Conservation (phyloP, 805 yeast species). For the Yarrowia osloensis region DNA sequence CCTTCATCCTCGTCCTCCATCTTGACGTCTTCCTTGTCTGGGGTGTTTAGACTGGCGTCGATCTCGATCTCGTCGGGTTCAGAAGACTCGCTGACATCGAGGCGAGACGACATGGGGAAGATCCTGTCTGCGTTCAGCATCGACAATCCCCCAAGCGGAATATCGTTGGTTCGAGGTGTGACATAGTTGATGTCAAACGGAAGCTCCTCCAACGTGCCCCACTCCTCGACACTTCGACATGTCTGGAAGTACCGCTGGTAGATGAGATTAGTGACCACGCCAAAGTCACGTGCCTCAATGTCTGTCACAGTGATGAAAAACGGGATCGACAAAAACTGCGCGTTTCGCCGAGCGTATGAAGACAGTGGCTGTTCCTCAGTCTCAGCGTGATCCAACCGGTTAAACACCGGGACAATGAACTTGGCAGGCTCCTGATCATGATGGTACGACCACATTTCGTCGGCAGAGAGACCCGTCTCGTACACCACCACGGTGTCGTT, state of each 20-base stretch:
- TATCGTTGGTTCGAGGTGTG: slow-evolving; percentile 10
- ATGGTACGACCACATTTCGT: slow-evolving; percentile 26
- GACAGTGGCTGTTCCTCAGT: background rate
- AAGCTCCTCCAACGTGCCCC: background rate
- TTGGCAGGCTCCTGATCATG: slow-evolving; percentile 10
- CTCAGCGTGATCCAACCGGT: slow-evolving; percentile 18
- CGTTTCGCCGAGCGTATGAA: background rate
- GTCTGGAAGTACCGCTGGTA: background rate
- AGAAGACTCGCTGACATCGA: slow-evolving; percentile 9
- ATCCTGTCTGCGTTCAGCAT: slow-evolving; percentile 1
- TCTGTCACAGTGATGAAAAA: slow-evolving; percentile 61
- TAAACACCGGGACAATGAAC: slow-evolving; percentile 36
- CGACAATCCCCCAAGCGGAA: slow-evolving; percentile 12
- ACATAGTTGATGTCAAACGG: background rate
- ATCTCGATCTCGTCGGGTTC: slow-evolving; percentile 12
- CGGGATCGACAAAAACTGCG: slow-evolving; percentile 67
- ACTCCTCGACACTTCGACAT: background rate
- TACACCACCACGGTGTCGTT: slow-evolving; percentile 35
- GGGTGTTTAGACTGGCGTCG: slow-evolving; percentile 1
- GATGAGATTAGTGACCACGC: slow-evolving; percentile 58
- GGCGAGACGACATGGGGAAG: slow-evolving; percentile 19
- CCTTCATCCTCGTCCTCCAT: background rate
- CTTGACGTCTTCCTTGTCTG: slow-evolving; percentile 18
- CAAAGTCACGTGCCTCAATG: slow-evolving; percentile 58
- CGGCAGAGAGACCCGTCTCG: slow-evolving; percentile 28